Conservation (phyloP, 2,329 filamentous ascomycete species). For the Phaeosphaeria sp. region DNA sequence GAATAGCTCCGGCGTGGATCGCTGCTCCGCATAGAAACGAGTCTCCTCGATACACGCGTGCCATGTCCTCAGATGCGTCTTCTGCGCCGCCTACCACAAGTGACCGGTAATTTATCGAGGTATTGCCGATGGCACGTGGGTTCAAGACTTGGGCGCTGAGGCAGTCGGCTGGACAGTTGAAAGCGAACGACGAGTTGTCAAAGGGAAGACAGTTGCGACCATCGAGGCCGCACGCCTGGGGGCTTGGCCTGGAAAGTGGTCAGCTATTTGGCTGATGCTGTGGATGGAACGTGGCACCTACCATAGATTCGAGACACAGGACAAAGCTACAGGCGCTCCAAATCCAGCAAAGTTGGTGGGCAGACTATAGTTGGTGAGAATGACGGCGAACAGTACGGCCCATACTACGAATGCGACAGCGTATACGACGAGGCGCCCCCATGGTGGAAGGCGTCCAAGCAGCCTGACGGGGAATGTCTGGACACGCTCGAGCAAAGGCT, state of each 20-base stretch:
- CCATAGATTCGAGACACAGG: constrained; percentile 75
- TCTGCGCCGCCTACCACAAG: constrained; percentile 71
- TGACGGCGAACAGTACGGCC: constrained; percentile 71
- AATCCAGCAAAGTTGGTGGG: constrained; percentile 69
- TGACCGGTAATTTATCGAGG: constrained; percentile 68
- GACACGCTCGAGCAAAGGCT: constrained; percentile 65
- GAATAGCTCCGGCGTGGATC: constrained; percentile 43
- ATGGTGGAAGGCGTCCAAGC: constrained; percentile 65
- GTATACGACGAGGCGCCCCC: constrained; percentile 63
- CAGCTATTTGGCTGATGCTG: neutral
- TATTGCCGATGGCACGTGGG: constrained; percentile 60
- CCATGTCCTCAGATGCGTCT: constrained; percentile 17
- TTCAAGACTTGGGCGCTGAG: constrained; percentile 55
- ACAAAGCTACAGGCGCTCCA: constrained; percentile 70
- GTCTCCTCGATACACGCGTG: constrained; percentile 43
- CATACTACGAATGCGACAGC: constrained; percentile 67
- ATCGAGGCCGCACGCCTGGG: constrained; percentile 57
- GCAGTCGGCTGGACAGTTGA: constrained; percentile 65
- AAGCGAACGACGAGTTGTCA: constrained; percentile 58
- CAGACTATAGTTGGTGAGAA: constrained; percentile 67
- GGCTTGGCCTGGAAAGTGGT: constrained; percentile 33
- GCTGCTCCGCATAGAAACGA: constrained; percentile 48
- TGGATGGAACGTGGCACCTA: constrained; percentile 32
- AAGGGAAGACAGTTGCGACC: constrained; percentile 65
- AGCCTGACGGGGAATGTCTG: constrained; percentile 71